Base-by-base conservation (phyloP, 1,139 yeast genomes). In the Protomyces inundatus region DNA sequence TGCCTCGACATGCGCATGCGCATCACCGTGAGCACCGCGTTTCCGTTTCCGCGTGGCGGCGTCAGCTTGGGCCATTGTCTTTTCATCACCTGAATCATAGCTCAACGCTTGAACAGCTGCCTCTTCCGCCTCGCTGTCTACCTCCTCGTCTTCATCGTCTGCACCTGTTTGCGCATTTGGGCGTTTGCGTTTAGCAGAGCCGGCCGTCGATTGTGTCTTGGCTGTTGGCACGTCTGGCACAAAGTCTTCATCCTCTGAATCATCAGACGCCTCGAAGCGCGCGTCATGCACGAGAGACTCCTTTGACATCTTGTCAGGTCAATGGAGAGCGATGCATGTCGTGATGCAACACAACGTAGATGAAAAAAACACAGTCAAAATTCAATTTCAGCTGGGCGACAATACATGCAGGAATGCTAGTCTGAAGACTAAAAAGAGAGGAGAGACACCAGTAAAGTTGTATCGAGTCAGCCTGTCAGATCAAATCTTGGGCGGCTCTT, bases 61-160 rank as follows among this genome's bases (percentile, higher is more conserved):
- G 34, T 40, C 36, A 35, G 50, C 48, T 7, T 14, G 35, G 23
- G 48, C 51, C 12, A 61, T 37, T 2, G 58, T 54, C 53, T 55
- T 48, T 50, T 65, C 64, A 30, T 65, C 66, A 12, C 65, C 66
- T 7, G 65, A 61, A 45, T 62, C 65, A 30, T 55, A 53, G 16
- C 32, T 63, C 35, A 40, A 64, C 12, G 35, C 35, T 9, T 40
- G 6, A 6, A 33, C 50, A 3, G 42, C 69, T 34, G 56, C 48
- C 4, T 59, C 39, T 16, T 33, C 23, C 6, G 37, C 66, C 12
- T 51, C 76, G 10, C 67, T 73, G 51, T 77, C 80, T 0, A 76
- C 52, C 3, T 37, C 45, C n/a, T 57, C 64, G 39, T 54, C 59
- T 6, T 9, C 58, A 30, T 55, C 55, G 4, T 33, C 62, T 12